Conservation (phyloP, 306 rosid genomes). For the Prunus davidiana region DNA sequence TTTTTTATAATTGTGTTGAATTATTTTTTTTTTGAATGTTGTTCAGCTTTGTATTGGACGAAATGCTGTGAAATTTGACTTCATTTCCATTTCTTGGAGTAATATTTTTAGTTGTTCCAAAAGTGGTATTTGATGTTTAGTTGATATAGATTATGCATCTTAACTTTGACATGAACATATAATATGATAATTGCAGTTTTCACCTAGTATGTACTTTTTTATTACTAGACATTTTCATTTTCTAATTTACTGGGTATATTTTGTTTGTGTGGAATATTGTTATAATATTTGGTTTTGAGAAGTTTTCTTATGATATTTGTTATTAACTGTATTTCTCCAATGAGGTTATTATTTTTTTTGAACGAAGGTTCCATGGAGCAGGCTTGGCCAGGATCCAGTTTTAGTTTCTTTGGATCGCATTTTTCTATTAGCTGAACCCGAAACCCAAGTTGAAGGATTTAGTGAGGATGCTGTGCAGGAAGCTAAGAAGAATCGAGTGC, state of each 20-base stretch:
- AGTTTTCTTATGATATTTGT: slow-evolving; percentile 7
- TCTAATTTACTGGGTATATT: background rate
- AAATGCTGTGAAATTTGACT: background rate
- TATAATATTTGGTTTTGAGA: no score
- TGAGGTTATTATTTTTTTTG: slow-evolving; percentile 19
- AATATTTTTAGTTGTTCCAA: background rate
- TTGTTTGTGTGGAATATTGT: background rate
- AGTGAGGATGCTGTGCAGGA: slow-evolving; percentile 89
- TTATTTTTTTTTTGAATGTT: slow-evolving; percentile 5
- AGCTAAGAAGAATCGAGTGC: slow-evolving; percentile 80
- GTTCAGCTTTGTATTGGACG: background rate
- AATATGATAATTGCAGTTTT: background rate
- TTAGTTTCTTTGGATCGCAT: slow-evolving; percentile 85
- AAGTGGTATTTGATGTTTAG: background rate
- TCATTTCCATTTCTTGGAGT: background rate
- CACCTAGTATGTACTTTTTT: background rate
- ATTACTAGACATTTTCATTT: background rate
- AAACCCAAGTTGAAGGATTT: slow-evolving; percentile 77
- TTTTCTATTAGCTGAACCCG: slow-evolving; percentile 95
- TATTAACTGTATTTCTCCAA: slow-evolving; percentile 15
- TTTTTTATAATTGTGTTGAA: slow-evolving; percentile 18
- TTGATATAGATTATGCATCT: background rate
- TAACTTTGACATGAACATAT: background rate
- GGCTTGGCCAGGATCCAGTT: slow-evolving; percentile 99
- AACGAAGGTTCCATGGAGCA: slow-evolving; percentile 94